Evolutionary conservation across 441 rosid species (phyloP).

Genomic region (Pelargonium myrrhifolium): DNA sequence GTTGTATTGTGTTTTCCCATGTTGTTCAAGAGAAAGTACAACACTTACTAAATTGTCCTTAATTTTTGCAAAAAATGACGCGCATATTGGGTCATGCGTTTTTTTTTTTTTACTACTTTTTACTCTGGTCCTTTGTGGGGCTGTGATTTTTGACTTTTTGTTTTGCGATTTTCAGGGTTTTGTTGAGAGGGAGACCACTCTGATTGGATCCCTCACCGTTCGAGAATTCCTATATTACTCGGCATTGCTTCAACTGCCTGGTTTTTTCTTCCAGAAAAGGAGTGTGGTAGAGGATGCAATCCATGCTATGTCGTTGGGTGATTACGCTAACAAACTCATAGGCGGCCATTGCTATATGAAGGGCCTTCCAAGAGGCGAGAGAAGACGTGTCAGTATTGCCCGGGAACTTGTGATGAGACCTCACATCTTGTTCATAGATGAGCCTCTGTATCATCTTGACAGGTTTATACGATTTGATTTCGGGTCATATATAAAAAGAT

Average conservation of each 20-base stretch:
- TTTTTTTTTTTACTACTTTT: neutral
- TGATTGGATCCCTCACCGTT: constrained; percentile 90
- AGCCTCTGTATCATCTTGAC: constrained; percentile 97
- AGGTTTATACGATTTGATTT: constrained; percentile 35
- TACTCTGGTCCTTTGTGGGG: neutral
- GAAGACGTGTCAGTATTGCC: constrained; percentile 93
- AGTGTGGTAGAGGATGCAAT: constrained; percentile 96
- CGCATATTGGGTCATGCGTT: no score
- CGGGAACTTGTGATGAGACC: constrained; percentile 98
- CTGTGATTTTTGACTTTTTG: constrained; percentile 7
- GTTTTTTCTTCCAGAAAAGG: constrained; percentile 85
- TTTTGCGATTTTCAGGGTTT: constrained; percentile 55
- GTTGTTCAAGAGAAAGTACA: no score
- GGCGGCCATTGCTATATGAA: constrained; percentile 97
- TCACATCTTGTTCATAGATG: constrained; percentile 80
- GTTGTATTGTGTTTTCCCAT: no score
- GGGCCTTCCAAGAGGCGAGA: constrained; percentile 84
- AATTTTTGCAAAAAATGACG: no score
- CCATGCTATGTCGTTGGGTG: constrained; percentile 86
- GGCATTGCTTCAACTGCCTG: constrained; percentile 94
- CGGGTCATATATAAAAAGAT: neutral
- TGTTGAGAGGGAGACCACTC: constrained; percentile 79
- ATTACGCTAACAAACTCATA: constrained; percentile 85
- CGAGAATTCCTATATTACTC: constrained; percentile 87
- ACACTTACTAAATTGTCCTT: no score